Conservation (phyloP, 2,329 filamentous ascomycete species). For the Aureobasidium melanogenum region DNA sequence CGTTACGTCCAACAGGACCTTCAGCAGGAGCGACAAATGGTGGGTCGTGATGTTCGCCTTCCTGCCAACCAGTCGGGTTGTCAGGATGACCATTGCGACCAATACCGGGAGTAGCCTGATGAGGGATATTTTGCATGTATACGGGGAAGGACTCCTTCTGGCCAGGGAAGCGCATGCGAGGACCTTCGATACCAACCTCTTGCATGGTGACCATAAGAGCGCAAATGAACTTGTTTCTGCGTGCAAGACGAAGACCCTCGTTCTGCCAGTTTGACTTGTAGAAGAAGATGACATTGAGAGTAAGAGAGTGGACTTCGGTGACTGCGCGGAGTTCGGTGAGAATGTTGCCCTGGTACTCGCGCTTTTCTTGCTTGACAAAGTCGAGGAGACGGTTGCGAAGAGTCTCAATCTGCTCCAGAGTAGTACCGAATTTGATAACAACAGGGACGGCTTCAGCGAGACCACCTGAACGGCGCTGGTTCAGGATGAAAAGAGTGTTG, state of each 20-base stretch:
- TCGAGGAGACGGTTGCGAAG: slow-evolving; percentile 73
- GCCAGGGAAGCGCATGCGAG: slow-evolving; percentile 63
- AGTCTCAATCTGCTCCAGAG: slow-evolving; percentile 69
- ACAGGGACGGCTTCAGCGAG: slow-evolving; percentile 80
- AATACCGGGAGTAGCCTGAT: slow-evolving; percentile 33
- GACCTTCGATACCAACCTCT: slow-evolving; percentile 76
- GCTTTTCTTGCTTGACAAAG: slow-evolving; percentile 76
- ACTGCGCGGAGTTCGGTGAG: slow-evolving; percentile 76
- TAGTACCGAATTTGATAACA: slow-evolving; percentile 80
- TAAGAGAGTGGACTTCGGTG: slow-evolving; percentile 74
- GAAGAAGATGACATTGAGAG: slow-evolving; percentile 89
- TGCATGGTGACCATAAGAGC: slow-evolving; percentile 82
- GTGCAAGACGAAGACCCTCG: slow-evolving; percentile 76
- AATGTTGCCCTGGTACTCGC: slow-evolving; percentile 80
- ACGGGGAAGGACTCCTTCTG: slow-evolving; percentile 59
- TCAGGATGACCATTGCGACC: slow-evolving; percentile 37
- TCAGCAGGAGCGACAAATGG: slow-evolving; percentile 32
- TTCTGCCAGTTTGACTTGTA: slow-evolving; percentile 98
- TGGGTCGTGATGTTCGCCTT: slow-evolving; percentile 27
- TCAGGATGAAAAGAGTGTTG: slow-evolving; percentile 89
- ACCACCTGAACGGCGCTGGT: slow-evolving; percentile 81
- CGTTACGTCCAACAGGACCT: slow-evolving; percentile 13
- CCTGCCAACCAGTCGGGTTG: slow-evolving; percentile 32
- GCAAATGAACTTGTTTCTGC: slow-evolving; percentile 90
- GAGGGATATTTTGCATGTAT: slow-evolving; percentile 48